These are phyloP conservation scores for Calcarisporium arbuscula DNA, from an alignment of 2,329 filamentous ascomycete species.

Conservation along the genomic window DNA sequence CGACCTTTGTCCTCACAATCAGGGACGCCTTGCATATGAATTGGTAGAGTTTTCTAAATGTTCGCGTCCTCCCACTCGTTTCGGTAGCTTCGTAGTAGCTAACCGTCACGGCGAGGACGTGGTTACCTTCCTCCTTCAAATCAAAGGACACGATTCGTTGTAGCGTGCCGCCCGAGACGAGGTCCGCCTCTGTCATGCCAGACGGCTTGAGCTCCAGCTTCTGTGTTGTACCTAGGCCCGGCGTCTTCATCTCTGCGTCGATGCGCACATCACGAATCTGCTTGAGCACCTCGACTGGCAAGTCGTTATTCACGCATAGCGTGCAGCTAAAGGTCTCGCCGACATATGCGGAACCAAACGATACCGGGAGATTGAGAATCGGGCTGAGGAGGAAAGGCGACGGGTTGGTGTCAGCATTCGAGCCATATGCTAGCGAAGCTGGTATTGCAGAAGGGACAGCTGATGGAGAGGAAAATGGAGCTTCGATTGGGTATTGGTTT, in stretches of 20 bases:
- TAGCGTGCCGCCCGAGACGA: conserved; percentile 59
- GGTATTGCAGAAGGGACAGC: conserved; percentile 36
- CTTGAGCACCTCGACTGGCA: conserved; percentile 24
- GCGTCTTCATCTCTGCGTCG: conserved; percentile 92
- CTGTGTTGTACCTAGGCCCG: conserved; percentile 51
- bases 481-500: conserved; percentile 58
- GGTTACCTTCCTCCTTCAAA: conserved; percentile 87
- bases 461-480: conserved; percentile 35
- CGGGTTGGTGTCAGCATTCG: conserved; percentile 38
- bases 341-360: conserved; percentile 91
- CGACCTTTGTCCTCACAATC: conserved; percentile 85
- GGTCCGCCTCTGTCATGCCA: conserved; percentile 30
- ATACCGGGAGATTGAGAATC: conserved; percentile 75
- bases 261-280: conserved; percentile 72
- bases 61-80: conserved; percentile 64
- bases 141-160: conserved; percentile 82
- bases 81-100: conserved; percentile 86
- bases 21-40: conserved; percentile 89
- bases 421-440: conserved; percentile 68
- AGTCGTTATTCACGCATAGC: conserved; percentile 90
- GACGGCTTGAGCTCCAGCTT: conserved; percentile 54
- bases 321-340: conserved; percentile 94
- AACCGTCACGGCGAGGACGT: conserved; percentile 88
- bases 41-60: conserved; percentile 93
- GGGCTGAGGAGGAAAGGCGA: conserved; percentile 54